Evolutionary conservation across 2,329 filamentous ascomycete genomes (phyloP).

Genomic region (Cadophora sp.): DNA sequence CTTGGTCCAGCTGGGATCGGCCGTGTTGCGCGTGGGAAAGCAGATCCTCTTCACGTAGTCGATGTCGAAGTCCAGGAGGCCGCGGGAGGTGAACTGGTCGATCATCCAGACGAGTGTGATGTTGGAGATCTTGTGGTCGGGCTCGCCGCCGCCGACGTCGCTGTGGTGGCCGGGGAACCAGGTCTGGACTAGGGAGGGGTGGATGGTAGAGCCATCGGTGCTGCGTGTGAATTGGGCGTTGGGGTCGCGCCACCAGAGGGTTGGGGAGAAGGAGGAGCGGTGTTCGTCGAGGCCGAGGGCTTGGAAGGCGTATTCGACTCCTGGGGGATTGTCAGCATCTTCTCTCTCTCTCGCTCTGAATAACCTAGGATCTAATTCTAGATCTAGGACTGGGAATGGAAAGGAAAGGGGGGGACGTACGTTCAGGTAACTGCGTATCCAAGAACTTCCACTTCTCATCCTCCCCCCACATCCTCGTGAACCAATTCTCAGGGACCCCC

Average conservation of each 20-base stretch:
- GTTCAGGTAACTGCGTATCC: conserved; percentile 9
- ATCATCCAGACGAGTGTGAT: conserved; percentile 14
- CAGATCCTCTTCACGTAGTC: conserved; percentile 11
- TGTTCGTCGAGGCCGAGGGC: conserved; percentile 56
- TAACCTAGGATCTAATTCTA: background rate
- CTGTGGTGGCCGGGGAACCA: conserved; percentile 37
- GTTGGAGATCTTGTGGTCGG: conserved; percentile 8
- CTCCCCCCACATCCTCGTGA: background rate
- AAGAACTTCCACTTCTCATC: conserved; percentile 12
- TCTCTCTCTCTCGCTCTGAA: background rate
- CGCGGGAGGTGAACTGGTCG: conserved; percentile 5
- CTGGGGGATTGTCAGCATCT: conserved; percentile 25
- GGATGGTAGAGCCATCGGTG: background rate
- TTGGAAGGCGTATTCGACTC: conserved; percentile 55
- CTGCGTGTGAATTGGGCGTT: conserved; percentile 4
- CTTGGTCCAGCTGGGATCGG: conserved; percentile 8
- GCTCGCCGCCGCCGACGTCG: conserved; percentile 28
- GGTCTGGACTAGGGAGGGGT: conserved; percentile 27
- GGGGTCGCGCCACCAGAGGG: conserved; percentile 43
- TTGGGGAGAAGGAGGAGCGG: conserved; percentile 47
- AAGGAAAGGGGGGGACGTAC: background rate
- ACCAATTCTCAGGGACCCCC: conserved; percentile 39
- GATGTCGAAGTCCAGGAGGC: conserved; percentile 9
- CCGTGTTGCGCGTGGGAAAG: background rate
- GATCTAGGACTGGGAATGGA: background rate